phyloP scores from a whole-genome alignment of 1,284 basidiomycete genomes.

The Heterobasidion parviporum region DNA sequence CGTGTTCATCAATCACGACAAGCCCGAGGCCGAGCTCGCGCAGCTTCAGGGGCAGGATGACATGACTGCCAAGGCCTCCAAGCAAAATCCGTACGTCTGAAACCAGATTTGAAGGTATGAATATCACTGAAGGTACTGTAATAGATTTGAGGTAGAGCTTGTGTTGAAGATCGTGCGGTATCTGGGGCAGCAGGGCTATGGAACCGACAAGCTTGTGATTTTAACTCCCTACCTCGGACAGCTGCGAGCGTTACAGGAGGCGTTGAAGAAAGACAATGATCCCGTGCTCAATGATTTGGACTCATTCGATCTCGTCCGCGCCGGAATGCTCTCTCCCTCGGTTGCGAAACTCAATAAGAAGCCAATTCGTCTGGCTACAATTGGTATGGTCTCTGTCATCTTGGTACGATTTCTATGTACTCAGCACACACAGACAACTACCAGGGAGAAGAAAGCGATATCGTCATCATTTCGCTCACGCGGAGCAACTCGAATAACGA shows the following conservation, averaged over 20 bases:
- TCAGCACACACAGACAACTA: slow-evolving; percentile 43
- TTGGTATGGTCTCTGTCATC: slow-evolving; percentile 29
- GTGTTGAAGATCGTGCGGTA: slow-evolving; percentile 57
- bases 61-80: slow-evolving; percentile 40
- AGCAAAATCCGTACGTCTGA: slow-evolving; percentile 37
- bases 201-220: slow-evolving; percentile 46
- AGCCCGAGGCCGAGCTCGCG: slow-evolving; percentile 42
- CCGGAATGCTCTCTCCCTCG: slow-evolving; percentile 36
- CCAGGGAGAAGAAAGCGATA: slow-evolving; percentile 63
- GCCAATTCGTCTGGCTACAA: slow-evolving; percentile 48
- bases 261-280: slow-evolving; percentile 40
- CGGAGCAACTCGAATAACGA: slow-evolving; percentile 44
- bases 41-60: slow-evolving; percentile 38
- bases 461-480: slow-evolving; percentile 53
- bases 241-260: slow-evolving; percentile 36
- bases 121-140: not conserved
- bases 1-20: slow-evolving; percentile 50
- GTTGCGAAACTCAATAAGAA: slow-evolving; percentile 30
- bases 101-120: not conserved
- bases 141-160: slow-evolving; percentile 41
- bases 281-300: slow-evolving; percentile 58
- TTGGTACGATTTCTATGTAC: too few species aligned
- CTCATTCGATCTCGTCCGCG: slow-evolving; percentile 43
- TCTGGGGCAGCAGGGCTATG: slow-evolving; percentile 59
- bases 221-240: slow-evolving; percentile 65